phyloP scores from a whole-genome alignment of 2,329 filamentous ascomycete species.

The Penicillium oxalicum region DNA sequence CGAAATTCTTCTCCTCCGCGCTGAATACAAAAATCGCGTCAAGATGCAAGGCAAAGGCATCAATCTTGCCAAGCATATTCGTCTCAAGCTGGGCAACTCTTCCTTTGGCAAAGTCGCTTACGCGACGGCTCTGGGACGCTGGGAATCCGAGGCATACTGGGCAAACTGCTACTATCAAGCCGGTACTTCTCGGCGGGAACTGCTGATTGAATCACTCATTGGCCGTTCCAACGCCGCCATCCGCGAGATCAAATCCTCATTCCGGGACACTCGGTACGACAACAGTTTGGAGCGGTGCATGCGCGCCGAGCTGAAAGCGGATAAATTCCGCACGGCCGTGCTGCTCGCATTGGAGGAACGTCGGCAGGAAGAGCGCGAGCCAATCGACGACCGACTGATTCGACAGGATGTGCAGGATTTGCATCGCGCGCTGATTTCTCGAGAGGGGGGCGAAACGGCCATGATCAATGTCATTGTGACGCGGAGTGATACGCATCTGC shows the following conservation, averaged over 20 bases:
- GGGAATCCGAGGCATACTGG: constrained; percentile 96
- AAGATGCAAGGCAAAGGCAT: constrained; percentile 53
- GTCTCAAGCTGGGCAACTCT: constrained; percentile 44
- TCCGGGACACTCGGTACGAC: constrained; percentile 84
- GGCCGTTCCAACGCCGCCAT: constrained; percentile 86
- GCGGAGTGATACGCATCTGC: constrained; percentile 73
- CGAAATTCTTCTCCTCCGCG: constrained; percentile 78
- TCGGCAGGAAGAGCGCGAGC: constrained; percentile 74
- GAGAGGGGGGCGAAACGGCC: constrained; percentile 73
- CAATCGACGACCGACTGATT: constrained; percentile 56
- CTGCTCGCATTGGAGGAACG: constrained; percentile 75
- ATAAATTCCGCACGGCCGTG: constrained; percentile 91
- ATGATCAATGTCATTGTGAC: constrained; percentile 82
- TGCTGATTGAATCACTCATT: constrained; percentile 90
- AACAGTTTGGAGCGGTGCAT: constrained; percentile 79
- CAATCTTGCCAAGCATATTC: constrained; percentile 48
- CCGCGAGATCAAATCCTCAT: constrained; percentile 74
- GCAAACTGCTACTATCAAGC: constrained; percentile 97
- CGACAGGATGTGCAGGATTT: constrained; percentile 68
- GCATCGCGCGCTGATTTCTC: constrained; percentile 61
- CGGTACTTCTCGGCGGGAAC: constrained; percentile 73
- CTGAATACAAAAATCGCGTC: constrained; percentile 83
- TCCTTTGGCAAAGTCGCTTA: constrained; percentile 84
- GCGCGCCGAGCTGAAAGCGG: constrained; percentile 85
- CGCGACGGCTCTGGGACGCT: constrained; percentile 77